A percentile compares a stretch with the other conserved stretches of the same genome.
Conservation (phyloP, 495 filamentous ascomycete species). For the Aspergillus cavernicola region DNA sequence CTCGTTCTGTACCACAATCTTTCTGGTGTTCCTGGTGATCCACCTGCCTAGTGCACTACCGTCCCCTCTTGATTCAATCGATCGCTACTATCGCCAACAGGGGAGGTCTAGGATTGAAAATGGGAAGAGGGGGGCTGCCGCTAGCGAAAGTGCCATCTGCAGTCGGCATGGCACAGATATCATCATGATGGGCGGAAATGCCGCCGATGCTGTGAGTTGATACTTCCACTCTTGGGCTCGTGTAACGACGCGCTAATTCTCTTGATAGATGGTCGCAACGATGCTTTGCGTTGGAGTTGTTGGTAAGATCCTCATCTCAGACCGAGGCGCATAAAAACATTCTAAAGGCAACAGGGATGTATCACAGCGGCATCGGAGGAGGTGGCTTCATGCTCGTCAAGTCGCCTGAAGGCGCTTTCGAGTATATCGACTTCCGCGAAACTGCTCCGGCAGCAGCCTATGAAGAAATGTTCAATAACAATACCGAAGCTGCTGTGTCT, state of each 20-base stretch:
- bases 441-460: constrained; percentile 74
- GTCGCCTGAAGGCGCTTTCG: constrained; percentile 58
- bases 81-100: background rate
- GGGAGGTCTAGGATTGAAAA: constrained; percentile 13
- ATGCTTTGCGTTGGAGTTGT: constrained; percentile 72
- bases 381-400: constrained; percentile 85
- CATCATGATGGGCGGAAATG: constrained; percentile 65
- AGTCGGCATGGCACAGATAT: constrained; percentile 72
- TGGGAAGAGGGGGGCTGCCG: constrained; percentile 66
- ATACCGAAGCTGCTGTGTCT: constrained; percentile 41
- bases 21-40: constrained; percentile 21
- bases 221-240: background rate
- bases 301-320: constrained; percentile 36
- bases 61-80: constrained; percentile 21
- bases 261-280: constrained; percentile 58
- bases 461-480: constrained; percentile 74
- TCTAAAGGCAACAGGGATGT: constrained; percentile 54
- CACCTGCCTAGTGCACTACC: constrained; percentile 23
- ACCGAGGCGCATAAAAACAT: background rate
- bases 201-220: constrained; percentile 64
- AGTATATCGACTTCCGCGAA: constrained; percentile 83
- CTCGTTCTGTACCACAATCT: constrained; percentile 18
- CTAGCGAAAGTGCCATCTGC: constrained; percentile 72
- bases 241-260: background rate
- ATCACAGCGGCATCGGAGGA: constrained; percentile 82